phyloP scores from a whole-genome alignment of 306 rosid species.

The Datisca glomerata region DNA sequence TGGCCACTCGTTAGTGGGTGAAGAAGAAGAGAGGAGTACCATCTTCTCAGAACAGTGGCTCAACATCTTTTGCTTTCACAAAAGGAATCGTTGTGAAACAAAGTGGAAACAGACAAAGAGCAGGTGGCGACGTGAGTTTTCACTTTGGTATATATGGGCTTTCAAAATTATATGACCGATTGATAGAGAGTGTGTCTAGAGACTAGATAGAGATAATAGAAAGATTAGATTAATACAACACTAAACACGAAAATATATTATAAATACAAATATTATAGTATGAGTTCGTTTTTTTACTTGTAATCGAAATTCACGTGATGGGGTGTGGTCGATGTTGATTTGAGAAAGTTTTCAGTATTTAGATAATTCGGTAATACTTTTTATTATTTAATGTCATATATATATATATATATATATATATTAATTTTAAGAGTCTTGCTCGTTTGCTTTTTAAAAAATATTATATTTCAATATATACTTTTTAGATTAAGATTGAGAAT shows the following conservation, averaged over 20 bases:
- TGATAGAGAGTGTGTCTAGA: slow-evolving; percentile 21
- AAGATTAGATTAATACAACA: neutral
- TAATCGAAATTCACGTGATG: slow-evolving; percentile 25
- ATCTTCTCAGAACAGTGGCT: slow-evolving; percentile 45
- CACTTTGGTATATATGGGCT: slow-evolving; percentile 7
- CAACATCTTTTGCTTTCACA: slow-evolving; percentile 43
- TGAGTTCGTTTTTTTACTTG: neutral
- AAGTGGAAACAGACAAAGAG: slow-evolving; percentile 60
- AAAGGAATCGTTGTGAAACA: slow-evolving; percentile 44
- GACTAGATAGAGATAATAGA: neutral
- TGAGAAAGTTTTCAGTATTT: too few relatives aligned
- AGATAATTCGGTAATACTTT: too few relatives aligned
- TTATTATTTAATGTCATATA: too few relatives aligned
- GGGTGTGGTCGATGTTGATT: slow-evolving; percentile 30
- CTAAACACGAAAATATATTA: too few relatives aligned
- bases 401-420: too few relatives aligned
- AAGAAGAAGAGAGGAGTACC: slow-evolving; percentile 34
- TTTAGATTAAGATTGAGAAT: too few relatives aligned
- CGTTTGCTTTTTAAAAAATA: too few relatives aligned
- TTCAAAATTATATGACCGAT: slow-evolving; percentile 16
- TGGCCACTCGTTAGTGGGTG: slow-evolving; percentile 71
- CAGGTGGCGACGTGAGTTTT: slow-evolving; percentile 43
- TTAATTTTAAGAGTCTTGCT: too few relatives aligned
- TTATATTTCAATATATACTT: slow-evolving; percentile 18
- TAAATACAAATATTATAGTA: too few relatives aligned